Base-by-base conservation (phyloP, 2,329 filamentous ascomycete species). In the Zalaria obscura region DNA sequence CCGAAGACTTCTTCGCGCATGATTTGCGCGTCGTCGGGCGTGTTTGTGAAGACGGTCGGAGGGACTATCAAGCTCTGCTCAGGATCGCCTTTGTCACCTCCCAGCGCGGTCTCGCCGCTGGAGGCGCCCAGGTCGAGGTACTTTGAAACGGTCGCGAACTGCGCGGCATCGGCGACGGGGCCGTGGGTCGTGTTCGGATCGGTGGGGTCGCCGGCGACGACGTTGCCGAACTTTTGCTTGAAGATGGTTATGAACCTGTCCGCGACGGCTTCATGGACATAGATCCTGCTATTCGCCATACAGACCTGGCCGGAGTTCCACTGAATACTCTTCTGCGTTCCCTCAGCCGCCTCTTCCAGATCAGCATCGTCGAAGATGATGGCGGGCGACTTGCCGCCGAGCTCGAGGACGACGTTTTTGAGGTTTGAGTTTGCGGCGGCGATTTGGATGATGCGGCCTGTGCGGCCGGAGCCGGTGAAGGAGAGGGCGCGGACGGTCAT, bases 291-390 rank as follows among this genome's bases (percentile, higher is more conserved):
- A 43, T 70, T 74, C 0, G 73, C 72, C 56, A 74, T 69, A 57
- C 76, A 79, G 2, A 69, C 64, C 50, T 80, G 75, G 0, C 75
- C 73, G 36, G 67, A 69, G 52, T 75, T 69, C 46, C 60, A 63
- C 46, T 70, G 65, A 39, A 78, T 67, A 46, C 73, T 74, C 46
- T 59, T 59, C 7, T 57, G 55, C 38, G 59, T 59, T 47, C 63
- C 48, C 10, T 40, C 35, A 8, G 46, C 55, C 6, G 58, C 58
- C 47, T 56, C 49, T 25, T 52, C 47, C 28, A 61, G 40, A 38
- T 61, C 52, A 18, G 56, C 57, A 41, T 61, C 58, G 25, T 52
- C 49, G 46, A 61, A 51, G 18, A 55, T 39, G n/a, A 55, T 40
- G 3, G 45, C 33, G 5, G 52, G 53, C 18, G 46, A 49, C 40